Percentiles rank a stretch among this genome's conserved stretches.
These are phyloP conservation scores for Sarcomyxa edulis DNA, from an alignment of 768 basidiomycete genomes.

Conservation along the genomic window DNA sequence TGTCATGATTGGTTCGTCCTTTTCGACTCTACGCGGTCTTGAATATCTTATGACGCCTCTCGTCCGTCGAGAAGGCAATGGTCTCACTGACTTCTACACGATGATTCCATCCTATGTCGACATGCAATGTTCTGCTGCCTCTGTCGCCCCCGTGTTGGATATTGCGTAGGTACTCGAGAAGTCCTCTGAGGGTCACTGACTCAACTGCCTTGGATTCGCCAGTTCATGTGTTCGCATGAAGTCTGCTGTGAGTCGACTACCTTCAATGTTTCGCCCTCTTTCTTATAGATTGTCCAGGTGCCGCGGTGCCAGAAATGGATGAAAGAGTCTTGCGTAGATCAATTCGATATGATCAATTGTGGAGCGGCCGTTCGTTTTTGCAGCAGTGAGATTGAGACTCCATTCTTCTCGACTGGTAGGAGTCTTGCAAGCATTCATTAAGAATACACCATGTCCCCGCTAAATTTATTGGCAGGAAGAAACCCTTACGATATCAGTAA, in stretches of 20 bases:
- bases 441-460: background rate
- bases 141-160: slow-evolving; percentile 38
- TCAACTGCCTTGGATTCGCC: slow-evolving; percentile 25
- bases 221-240: slow-evolving; percentile 56
- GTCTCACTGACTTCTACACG: slow-evolving; percentile 51
- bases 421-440: background rate
- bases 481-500: slow-evolving; percentile 70
- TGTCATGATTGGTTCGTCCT: slow-evolving; percentile 52
- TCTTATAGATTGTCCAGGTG: slow-evolving; percentile 29
- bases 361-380: slow-evolving; percentile 61
- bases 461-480: slow-evolving; percentile 21
- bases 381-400: slow-evolving; percentile 37
- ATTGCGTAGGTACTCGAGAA: slow-evolving; percentile 43
- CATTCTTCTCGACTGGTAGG: slow-evolving; percentile 36
- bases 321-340: slow-evolving; percentile 50
- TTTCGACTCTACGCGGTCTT: background rate
- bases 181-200: slow-evolving; percentile 30
- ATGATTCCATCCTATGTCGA: slow-evolving; percentile 37
- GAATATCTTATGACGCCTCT: background rate
- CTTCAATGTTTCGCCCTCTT: background rate
- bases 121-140: slow-evolving; percentile 50
- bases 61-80: slow-evolving; percentile 56
- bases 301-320: slow-evolving; percentile 59
- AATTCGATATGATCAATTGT: slow-evolving; percentile 63
- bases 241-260: slow-evolving; percentile 35